A percentile compares a stretch with the other conserved stretches of the same genome.
Evolutionary conservation across 2,329 filamentous ascomycete genomes (phyloP).

Genomic region (Trichoderma oligosporum): DNA sequence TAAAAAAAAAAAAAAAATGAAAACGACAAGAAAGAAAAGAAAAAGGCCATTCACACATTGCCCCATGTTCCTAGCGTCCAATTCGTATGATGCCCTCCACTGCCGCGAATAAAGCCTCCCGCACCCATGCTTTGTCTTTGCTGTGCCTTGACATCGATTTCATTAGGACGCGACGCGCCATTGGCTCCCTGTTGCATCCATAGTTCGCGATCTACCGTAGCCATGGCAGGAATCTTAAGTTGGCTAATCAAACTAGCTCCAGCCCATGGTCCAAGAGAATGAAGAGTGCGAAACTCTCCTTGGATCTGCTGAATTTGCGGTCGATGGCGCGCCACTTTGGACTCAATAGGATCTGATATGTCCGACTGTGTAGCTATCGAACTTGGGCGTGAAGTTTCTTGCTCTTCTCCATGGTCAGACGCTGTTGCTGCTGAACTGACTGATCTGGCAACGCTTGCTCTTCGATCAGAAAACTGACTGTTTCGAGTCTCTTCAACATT

Average conservation of each 20-base stretch:
- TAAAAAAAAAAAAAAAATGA: not conserved
- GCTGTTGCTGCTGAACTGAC: slow-evolving; percentile 25
- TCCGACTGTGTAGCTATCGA: slow-evolving; percentile 26
- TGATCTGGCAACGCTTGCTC: slow-evolving; percentile 24
- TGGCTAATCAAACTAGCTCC: slow-evolving; percentile 68
- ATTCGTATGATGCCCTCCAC: slow-evolving; percentile 41
- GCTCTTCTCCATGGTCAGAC: slow-evolving; percentile 26
- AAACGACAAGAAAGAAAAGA: not conserved
- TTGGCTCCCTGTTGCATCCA: slow-evolving; percentile 65
- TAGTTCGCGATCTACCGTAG: slow-evolving; percentile 66
- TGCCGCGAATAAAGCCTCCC: slow-evolving; percentile 42
- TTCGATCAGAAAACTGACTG: slow-evolving; percentile 28
- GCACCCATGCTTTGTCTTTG: slow-evolving; percentile 64
- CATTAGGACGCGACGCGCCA: slow-evolving; percentile 57
- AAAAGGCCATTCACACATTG: slow-evolving; percentile 35
- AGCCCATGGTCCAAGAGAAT: slow-evolving; percentile 69
- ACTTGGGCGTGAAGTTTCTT: slow-evolving; percentile 24
- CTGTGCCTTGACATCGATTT: slow-evolving; percentile 55
- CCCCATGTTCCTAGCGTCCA: slow-evolving; percentile 65
- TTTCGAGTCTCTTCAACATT: slow-evolving; percentile 53
- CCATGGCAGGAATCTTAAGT: slow-evolving; percentile 64
- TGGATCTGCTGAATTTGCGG: slow-evolving; percentile 43
- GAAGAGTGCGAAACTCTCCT: slow-evolving; percentile 61
- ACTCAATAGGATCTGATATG: slow-evolving; percentile 34
- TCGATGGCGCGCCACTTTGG: slow-evolving; percentile 36